A percentile compares a stretch with the other conserved stretches of the same genome.
Conservation (phyloP, 495 filamentous ascomycete genomes). For the Xylaria telfairii region DNA sequence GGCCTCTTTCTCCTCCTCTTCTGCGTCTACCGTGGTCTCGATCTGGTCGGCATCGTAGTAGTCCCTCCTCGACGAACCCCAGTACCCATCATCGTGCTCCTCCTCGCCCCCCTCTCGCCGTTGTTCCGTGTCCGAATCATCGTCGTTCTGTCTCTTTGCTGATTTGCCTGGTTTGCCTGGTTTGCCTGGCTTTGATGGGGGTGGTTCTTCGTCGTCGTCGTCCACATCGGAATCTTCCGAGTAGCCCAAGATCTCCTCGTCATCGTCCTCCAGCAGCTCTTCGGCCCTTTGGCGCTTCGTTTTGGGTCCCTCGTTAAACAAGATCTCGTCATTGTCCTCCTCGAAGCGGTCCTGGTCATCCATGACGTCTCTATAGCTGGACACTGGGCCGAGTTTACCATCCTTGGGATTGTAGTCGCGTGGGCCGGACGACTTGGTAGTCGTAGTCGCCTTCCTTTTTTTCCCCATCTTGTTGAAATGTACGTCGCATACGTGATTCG, state of each 20-base stretch:
- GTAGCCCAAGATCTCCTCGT: slow-evolving; percentile 85
- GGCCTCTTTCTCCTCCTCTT: slow-evolving; percentile 92
- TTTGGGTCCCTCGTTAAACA: slow-evolving; percentile 79
- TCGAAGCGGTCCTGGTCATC: slow-evolving; percentile 94
- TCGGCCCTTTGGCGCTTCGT: slow-evolving; percentile 75
- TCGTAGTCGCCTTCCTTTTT: slow-evolving; percentile 75
- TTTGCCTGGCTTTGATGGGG: slow-evolving; percentile 31
- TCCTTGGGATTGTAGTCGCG: slow-evolving; percentile 59
- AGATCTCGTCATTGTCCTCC: slow-evolving; percentile 78
- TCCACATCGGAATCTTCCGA: slow-evolving; percentile 61
- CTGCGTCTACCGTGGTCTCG: slow-evolving; percentile 87
- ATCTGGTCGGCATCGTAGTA: slow-evolving; percentile 92
- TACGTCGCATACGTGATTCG: not conserved
- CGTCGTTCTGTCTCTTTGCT: slow-evolving; percentile 28
- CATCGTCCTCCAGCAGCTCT: slow-evolving; percentile 68
- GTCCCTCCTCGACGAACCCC: slow-evolving; percentile 86
- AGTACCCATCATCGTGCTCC: slow-evolving; percentile 77
- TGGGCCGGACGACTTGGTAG: slow-evolving; percentile 46
- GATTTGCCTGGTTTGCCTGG: slow-evolving; percentile 34
- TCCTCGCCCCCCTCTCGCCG: slow-evolving; percentile 60
- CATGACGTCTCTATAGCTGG: slow-evolving; percentile 82
- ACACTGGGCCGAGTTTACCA: slow-evolving; percentile 62
- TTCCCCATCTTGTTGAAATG: slow-evolving; percentile 67
- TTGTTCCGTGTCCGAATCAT: slow-evolving; percentile 52
- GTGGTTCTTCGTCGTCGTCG: slow-evolving; percentile 50